Evolutionary conservation across 108 stramenopile genomes (phyloP).

Genomic region (Mediolabrus comicus): DNA sequence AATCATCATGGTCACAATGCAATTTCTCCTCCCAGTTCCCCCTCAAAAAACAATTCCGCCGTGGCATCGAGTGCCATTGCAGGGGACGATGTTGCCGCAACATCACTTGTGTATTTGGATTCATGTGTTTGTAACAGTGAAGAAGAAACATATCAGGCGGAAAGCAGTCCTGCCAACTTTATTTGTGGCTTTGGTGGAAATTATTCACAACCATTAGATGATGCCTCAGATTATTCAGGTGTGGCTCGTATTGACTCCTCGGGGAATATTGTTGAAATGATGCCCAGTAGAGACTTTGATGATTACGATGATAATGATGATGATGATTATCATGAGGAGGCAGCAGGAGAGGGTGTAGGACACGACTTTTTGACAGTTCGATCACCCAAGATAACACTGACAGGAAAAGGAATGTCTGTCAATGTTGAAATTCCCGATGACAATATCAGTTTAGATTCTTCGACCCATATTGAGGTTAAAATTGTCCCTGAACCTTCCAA

Average conservation of each 20-base stretch:
- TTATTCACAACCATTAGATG: constrained; percentile 1
- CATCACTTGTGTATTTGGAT: not conserved
- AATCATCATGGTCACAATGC: not conserved
- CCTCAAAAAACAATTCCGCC: not conserved
- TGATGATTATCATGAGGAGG: not conserved
- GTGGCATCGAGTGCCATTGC: constrained; percentile 1
- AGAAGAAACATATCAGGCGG: not conserved
- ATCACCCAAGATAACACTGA: constrained; percentile 25
- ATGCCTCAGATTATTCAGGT: constrained; percentile 18
- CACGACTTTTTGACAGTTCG: constrained; percentile 17
- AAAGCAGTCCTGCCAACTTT: constrained; percentile 1
- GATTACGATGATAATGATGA: constrained; percentile 8
- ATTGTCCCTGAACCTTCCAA: constrained; percentile 27
- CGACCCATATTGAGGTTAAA: constrained; percentile 18
- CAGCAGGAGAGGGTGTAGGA: not conserved
- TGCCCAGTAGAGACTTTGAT: constrained; percentile 10
- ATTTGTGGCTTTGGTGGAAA: constrained; percentile 35
- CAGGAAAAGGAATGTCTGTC: constrained; percentile 44
- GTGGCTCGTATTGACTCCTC: constrained; percentile 26
- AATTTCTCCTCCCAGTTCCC: not conserved
- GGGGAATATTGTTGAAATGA: constrained; percentile 23
- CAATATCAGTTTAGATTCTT: not conserved
- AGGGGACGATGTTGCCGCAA: not conserved
- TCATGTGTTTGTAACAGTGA: not conserved
- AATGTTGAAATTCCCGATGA: constrained; percentile 29